phyloP scores from a whole-genome alignment of 768 basidiomycete species.

The Tylopilus cervinicoccineus region DNA sequence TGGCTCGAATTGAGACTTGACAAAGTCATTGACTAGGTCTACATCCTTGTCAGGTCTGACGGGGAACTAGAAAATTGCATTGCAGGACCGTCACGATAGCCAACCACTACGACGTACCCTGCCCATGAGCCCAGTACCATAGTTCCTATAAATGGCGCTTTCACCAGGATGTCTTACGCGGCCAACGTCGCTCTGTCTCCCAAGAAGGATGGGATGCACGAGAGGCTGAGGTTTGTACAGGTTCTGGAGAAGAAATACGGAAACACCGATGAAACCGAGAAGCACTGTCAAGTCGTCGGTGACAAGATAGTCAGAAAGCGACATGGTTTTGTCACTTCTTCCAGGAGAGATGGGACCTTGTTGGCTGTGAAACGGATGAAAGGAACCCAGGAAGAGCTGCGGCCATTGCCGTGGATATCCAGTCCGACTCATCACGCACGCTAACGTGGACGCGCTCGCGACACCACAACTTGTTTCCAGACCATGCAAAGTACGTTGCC shows the following conservation, averaged over 20 bases:
- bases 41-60: conserved; percentile 69
- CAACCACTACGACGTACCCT: conserved; percentile 48
- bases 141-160: conserved; percentile 88
- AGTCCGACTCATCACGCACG: neutral
- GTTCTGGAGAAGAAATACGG: conserved; percentile 72
- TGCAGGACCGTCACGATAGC: neutral
- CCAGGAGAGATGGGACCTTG: too few species aligned
- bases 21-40: conserved; percentile 59
- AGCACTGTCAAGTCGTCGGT: conserved; percentile 80
- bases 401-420: conserved; percentile 8
- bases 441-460: neutral
- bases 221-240: conserved; percentile 79
- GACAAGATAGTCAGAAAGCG: conserved; percentile 54
- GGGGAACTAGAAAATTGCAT: conserved; percentile 53
- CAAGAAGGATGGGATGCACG: conserved; percentile 91
- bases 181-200: conserved; percentile 86
- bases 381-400: neutral
- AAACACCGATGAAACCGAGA: conserved; percentile 69
- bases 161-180: conserved; percentile 76
- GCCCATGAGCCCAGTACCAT: conserved; percentile 79
- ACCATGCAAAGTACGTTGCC: too few species aligned
- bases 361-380: neutral
- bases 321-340: conserved; percentile 30
- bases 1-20: conserved; percentile 61
- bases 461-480: too few species aligned